phyloP scores from a whole-genome alignment of 2,329 filamentous ascomycete species.

The Colletotrichum sidae region DNA sequence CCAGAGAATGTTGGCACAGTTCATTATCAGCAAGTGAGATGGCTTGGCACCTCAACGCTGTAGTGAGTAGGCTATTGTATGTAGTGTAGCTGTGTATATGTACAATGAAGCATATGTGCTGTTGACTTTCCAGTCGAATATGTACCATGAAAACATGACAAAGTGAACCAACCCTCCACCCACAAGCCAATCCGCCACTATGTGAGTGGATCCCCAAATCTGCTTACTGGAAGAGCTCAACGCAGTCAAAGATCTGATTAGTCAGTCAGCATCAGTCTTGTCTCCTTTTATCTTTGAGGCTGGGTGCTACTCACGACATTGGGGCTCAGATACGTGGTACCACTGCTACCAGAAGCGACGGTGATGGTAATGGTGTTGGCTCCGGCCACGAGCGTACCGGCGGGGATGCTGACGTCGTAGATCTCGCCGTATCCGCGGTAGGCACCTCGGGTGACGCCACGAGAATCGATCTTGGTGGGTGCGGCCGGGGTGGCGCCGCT shows the following conservation, averaged over 20 bases:
- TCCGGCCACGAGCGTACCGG: constrained; percentile 68
- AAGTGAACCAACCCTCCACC: neutral
- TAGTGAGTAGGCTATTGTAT: neutral
- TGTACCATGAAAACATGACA: constrained; percentile 28
- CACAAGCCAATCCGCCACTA: neutral
- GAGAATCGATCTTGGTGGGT: constrained; percentile 72
- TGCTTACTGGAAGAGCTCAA: constrained; percentile 35
- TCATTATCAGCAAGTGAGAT: constrained; percentile 9
- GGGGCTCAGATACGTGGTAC: constrained; percentile 65
- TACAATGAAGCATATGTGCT: constrained; percentile 28
- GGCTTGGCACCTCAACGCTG: constrained; percentile 14
- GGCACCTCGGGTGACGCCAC: constrained; percentile 73
- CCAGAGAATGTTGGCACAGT: neutral
- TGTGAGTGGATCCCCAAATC: neutral
- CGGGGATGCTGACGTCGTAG: constrained; percentile 70
- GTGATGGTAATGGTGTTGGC: constrained; percentile 72
- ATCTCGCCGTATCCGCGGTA: constrained; percentile 74
- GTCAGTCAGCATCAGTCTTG: constrained; percentile 3
- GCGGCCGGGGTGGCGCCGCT: constrained; percentile 60
- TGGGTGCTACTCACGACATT: constrained; percentile 56
- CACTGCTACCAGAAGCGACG: constrained; percentile 69
- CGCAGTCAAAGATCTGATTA: constrained; percentile 34
- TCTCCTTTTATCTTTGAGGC: neutral
- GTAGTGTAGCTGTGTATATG: constrained; percentile 6
- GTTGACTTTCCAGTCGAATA: constrained; percentile 18